Evolutionary conservation across 345 rosid species (phyloP).

Genomic region (Diplotaxis tenuifolia): DNA sequence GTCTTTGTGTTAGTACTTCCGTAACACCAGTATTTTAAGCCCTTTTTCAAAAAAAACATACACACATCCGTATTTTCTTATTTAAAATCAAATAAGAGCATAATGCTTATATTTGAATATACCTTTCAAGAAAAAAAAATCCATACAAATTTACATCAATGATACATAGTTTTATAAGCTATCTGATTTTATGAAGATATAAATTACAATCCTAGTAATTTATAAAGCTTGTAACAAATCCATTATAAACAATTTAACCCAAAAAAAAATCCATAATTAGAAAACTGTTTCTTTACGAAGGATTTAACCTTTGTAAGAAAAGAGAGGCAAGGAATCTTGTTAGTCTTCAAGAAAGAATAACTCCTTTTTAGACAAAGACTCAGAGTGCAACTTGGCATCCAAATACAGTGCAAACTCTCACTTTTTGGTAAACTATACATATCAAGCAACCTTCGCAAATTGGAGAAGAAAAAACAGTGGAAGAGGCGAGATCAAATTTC

Average conservation of each 20-base stretch:
- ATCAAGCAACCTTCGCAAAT: background rate
- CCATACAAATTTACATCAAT: background rate
- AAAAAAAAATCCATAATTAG: background rate
- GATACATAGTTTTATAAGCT: background rate
- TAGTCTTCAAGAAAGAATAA: slow-evolving; percentile 46
- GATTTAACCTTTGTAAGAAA: slow-evolving; percentile 11
- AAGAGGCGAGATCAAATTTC: background rate
- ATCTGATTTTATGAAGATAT: background rate
- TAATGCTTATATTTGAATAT: background rate
- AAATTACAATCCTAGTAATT: background rate
- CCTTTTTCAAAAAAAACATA: no score
- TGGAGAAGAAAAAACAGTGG: background rate
- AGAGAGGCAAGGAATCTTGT: slow-evolving; percentile 22
- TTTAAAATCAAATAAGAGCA: no score
- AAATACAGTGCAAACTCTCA: background rate
- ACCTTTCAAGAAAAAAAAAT: background rate
- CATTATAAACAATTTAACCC: background rate
- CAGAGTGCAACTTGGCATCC: slow-evolving; percentile 40
- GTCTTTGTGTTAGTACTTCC: no score
- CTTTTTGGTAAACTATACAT: slow-evolving; percentile 39
- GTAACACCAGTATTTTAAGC: no score
- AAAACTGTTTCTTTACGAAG: background rate
- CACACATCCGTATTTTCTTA: no score
- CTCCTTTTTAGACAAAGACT: slow-evolving; percentile 16
- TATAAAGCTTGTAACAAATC: background rate